Conservation (phyloP, 352 stramenopile genomes). For the Phytophthora colocasiae region DNA sequence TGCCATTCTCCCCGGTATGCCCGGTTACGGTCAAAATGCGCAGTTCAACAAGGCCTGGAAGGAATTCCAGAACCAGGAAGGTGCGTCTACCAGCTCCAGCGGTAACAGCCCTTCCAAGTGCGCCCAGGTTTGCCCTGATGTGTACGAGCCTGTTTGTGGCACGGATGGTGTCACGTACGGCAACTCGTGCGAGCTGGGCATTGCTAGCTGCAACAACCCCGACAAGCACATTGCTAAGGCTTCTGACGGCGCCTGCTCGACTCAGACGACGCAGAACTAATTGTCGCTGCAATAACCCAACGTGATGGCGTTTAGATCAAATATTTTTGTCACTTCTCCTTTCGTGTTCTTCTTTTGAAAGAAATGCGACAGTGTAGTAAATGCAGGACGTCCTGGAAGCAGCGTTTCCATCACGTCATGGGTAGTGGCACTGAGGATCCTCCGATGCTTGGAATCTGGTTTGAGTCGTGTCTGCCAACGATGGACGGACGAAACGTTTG, state of each 20-base stretch:
- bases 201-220: constrained; percentile 44
- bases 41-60: constrained; percentile 30
- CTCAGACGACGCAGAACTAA: constrained; percentile 7
- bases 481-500: too few relatives aligned
- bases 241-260: constrained; percentile 27
- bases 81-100: neutral
- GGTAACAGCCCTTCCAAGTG: constrained; percentile 21
- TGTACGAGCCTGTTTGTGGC: constrained; percentile 39
- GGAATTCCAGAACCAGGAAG: constrained; percentile 7
- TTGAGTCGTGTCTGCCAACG: too few relatives aligned
- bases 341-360: too few relatives aligned
- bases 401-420: too few relatives aligned
- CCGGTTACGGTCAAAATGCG: constrained; percentile 20
- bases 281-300: neutral
- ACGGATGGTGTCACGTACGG: constrained; percentile 43
- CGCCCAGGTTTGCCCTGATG: constrained; percentile 36
- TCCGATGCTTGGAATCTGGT: too few relatives aligned
- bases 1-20: constrained; percentile 20
- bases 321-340: too few relatives aligned
- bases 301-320: too few relatives aligned
- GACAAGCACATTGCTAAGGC: constrained; percentile 32
- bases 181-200: constrained; percentile 42
- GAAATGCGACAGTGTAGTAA: too few relatives aligned
- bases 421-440: too few relatives aligned
- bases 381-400: too few relatives aligned